Conservation (phyloP, 75 land plant genomes). For the Sequoia sempervirens region DNA sequence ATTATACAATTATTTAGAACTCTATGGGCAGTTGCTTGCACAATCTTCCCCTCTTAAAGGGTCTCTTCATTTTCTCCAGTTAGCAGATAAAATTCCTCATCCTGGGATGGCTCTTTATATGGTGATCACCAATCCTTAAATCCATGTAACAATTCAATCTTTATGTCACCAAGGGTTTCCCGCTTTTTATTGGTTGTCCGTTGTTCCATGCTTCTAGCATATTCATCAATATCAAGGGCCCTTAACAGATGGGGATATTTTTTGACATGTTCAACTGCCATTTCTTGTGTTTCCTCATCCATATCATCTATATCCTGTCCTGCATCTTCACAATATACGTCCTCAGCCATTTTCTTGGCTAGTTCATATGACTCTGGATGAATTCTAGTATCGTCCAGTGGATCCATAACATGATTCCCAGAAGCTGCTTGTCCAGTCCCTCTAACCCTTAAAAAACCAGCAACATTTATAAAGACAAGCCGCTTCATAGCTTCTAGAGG, state of each 20-base stretch:
- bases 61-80: slow-evolving; percentile 87
- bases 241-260: slow-evolving; percentile 51
- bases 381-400: slow-evolving; percentile 92
- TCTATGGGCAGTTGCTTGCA: slow-evolving; percentile 71
- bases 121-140: slow-evolving; percentile 73
- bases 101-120: slow-evolving; percentile 57
- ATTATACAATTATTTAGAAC: slow-evolving; percentile 50
- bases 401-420: slow-evolving; percentile 67
- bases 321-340: slow-evolving; percentile 52
- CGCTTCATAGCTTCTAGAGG: slow-evolving; percentile 52
- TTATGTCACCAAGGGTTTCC: slow-evolving; percentile 68
- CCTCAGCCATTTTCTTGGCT: slow-evolving; percentile 85
- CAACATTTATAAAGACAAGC: slow-evolving; percentile 78
- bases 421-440: slow-evolving; percentile 79
- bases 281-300: slow-evolving; percentile 84
- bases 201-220: slow-evolving; percentile 34
- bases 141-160: slow-evolving; percentile 73
- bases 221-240: slow-evolving; percentile 55
- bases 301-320: slow-evolving; percentile 44
- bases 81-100: slow-evolving; percentile 73
- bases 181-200: slow-evolving; percentile 23
- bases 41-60: slow-evolving; percentile 64
- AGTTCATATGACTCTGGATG: slow-evolving; percentile 92
- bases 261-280: slow-evolving; percentile 93
- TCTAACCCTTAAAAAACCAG: slow-evolving; percentile 82